Evolutionary conservation across 2,329 filamentous ascomycete genomes (phyloP), one percentile per base, ranked within the genome.

Genomic region (Aphanocladium album): DNA sequence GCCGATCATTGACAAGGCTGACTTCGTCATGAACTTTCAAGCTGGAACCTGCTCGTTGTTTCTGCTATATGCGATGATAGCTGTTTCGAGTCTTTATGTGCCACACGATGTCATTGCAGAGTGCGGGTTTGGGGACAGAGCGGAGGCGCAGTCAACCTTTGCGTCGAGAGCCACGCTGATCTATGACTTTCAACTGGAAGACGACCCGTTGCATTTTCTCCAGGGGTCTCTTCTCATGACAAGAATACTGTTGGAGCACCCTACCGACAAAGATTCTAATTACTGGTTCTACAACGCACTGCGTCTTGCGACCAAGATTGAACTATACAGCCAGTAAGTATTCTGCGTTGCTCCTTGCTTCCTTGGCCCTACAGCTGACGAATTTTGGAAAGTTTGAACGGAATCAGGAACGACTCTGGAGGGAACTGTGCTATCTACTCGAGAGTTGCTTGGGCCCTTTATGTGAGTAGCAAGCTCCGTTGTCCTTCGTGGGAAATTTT

Each of bases 271-370:
- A 5, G 57, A 60, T n/a, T 54, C 19, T 14, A 52, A 52, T n/a
- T 60, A 60, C 50, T 60, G 57, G 57, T 54, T 53, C 12, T 52
- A 60, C 23, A 60, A 52, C 5, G 57, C 37, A 8, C 47, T 60
- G 2, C 57, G 57, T 16, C 49, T 60, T 1, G 57, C 57, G 6
- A 54, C 39, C 25, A 54, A 54, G 27, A 25, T 60, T 37, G 39
- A 53, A n/a, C 21, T 60, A 17, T 52, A 52, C 41, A 60, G 37
- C 57, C 50, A n/a, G 57, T 54, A 47, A 8, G 57, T 39, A 16
- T 17, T 14, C 2, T 17, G 25, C 21, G 27, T 39, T 16, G 1
- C 9, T 21, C n/a, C 12, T 8, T 5, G 3, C 8, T 49, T 25
- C 21, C n/a, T 17, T 30, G 11, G 16, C 16, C 14, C 11, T n/a